These are phyloP conservation scores for Mycena crocata DNA, from an alignment of 768 basidiomycete genomes.

Conservation along the genomic window DNA sequence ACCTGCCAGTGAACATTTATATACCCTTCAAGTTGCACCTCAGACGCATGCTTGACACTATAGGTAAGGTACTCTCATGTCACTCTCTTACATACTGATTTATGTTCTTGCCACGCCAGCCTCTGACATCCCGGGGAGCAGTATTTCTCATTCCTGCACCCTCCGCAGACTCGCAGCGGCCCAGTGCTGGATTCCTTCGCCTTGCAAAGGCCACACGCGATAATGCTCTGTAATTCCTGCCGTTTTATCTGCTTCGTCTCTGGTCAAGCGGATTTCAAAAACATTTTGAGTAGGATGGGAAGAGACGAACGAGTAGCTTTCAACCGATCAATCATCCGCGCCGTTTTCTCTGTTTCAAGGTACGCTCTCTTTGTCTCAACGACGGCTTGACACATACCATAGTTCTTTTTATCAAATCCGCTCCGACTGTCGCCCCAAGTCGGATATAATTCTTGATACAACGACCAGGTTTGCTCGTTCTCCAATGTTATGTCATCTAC, in stretches of 20 bases:
- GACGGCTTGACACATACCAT: no score
- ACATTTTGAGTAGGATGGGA: not conserved
- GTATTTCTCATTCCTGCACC: constrained; percentile 20
- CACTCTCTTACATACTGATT: constrained; percentile 14
- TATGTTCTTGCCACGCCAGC: constrained; percentile 25
- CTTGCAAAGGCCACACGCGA: constrained; percentile 17
- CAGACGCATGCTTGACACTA: no score
- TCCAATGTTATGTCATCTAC: not conserved
- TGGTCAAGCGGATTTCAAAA: not conserved
- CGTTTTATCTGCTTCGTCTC: constrained; percentile 10
- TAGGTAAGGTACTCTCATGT: no score
- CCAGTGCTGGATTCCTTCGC: constrained; percentile 4
- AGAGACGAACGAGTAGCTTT: not conserved
- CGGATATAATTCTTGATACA: not conserved
- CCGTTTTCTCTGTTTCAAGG: constrained; percentile 11
- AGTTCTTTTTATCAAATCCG: not conserved
- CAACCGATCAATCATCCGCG: not conserved
- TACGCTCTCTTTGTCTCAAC: no score
- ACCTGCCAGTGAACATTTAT: no score
- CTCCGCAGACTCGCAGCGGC: constrained; percentile 10
- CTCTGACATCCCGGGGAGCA: constrained; percentile 21
- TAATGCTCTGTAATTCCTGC: constrained; percentile 10
- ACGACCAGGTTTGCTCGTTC: not conserved
- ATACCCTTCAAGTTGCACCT: no score
- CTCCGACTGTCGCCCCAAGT: not conserved